A percentile compares a stretch with the other conserved stretches of the same genome.
Conservation (phyloP, 2,329 filamentous ascomycete genomes). For the Colletotrichum costaricense region DNA sequence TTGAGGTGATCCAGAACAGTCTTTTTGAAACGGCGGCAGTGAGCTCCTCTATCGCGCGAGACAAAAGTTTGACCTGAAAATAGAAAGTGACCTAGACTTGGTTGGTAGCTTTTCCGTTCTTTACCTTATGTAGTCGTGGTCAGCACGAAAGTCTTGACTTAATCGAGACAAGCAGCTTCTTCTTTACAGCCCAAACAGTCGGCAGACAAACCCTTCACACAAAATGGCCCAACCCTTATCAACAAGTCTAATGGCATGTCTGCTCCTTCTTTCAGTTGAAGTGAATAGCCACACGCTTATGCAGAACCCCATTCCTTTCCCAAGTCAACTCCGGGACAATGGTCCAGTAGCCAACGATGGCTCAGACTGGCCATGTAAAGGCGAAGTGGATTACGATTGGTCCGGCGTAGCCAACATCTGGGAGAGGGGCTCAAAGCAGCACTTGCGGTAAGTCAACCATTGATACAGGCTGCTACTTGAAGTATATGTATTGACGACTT, state of each 20-base stretch:
- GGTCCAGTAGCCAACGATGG: neutral
- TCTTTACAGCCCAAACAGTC: neutral
- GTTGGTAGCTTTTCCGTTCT: neutral
- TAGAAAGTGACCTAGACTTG: neutral
- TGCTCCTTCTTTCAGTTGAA: neutral
- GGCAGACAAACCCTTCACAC: neutral
- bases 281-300: neutral
- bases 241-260: neutral
- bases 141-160: neutral
- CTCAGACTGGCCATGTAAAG: conserved; percentile 11
- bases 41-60: neutral
- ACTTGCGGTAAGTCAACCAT: neutral
- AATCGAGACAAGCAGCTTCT: neutral
- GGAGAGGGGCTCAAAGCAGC: neutral
- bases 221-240: neutral
- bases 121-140: neutral
- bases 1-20: too few relatives aligned
- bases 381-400: neutral
- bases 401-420: neutral
- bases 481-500: neutral
- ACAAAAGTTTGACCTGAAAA: neutral
- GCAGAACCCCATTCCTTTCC: conserved; percentile 12
- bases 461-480: neutral
- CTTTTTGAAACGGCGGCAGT: neutral
- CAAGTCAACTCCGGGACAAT: neutral